Evolutionary conservation across 768 basidiomycete species (phyloP).

Genomic region (Lentinula edodes): DNA sequence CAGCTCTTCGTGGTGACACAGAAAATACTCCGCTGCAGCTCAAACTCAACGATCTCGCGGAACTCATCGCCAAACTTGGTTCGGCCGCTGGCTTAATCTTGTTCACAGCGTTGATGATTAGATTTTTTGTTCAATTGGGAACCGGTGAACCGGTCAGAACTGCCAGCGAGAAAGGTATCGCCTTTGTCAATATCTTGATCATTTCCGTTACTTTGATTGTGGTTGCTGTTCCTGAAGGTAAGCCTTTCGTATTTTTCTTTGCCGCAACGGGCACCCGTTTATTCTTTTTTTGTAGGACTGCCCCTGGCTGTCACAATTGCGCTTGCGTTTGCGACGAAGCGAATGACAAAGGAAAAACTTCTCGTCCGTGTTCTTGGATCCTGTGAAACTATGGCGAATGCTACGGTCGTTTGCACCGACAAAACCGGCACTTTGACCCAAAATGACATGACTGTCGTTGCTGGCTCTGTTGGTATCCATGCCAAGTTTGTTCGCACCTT

Average conservation of each 20-base stretch:
- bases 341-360: constrained; percentile 95
- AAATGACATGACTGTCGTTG: constrained; percentile 94
- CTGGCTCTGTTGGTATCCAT: constrained; percentile 90
- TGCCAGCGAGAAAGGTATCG: constrained; percentile 78
- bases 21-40: constrained; percentile 91
- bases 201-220: constrained; percentile 91
- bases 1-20: constrained; percentile 80
- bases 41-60: constrained; percentile 92
- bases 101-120: constrained; percentile 83
- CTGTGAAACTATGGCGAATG: constrained; percentile 99
- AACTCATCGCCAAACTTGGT: constrained; percentile 91
- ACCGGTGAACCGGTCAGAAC: constrained; percentile 53
- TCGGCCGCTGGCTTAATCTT: constrained; percentile 75
- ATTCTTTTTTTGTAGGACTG: constrained; percentile 41
- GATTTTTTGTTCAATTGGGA: constrained; percentile 88
- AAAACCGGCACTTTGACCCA: constrained; percentile 96
- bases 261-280: too few species aligned
- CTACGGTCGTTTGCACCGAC: constrained; percentile 92
- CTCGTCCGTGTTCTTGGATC: constrained; percentile 94
- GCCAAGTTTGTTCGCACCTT: constrained; percentile 88
- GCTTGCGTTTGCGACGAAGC: constrained; percentile 92
- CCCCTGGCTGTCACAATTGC: constrained; percentile 96
- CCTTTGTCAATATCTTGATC: constrained; percentile 90
- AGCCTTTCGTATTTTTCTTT: not conserved
- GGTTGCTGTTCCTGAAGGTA: constrained; percentile 83